A percentile compares a stretch with the other conserved stretches of the same genome.
These are phyloP conservation scores for Kurtzmaniella quercitrusa DNA, from an alignment of 1,139 yeast species.

Conservation along the genomic window DNA sequence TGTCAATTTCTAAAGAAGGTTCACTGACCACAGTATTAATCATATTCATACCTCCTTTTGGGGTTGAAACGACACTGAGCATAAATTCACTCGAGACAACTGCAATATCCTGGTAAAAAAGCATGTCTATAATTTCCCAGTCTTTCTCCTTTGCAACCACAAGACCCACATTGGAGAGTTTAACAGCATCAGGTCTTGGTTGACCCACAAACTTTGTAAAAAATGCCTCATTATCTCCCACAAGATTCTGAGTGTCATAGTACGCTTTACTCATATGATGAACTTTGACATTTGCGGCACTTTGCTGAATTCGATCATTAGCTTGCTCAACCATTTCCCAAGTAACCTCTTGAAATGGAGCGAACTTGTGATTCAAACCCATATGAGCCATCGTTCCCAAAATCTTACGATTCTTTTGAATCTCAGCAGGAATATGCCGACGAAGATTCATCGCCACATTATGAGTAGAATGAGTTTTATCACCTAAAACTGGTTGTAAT, in stretches of 20 bases:
- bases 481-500: slow-evolving; percentile 27
- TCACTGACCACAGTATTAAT: slow-evolving; percentile 21
- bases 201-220: slow-evolving; percentile 23
- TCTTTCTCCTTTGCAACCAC: slow-evolving; percentile 9
- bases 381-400: slow-evolving; percentile 33
- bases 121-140: slow-evolving; percentile 28
- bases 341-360: slow-evolving; percentile 28
- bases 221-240: slow-evolving; percentile 17
- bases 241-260: slow-evolving; percentile 15
- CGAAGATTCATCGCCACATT: slow-evolving; percentile 35
- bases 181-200: slow-evolving; percentile 31
- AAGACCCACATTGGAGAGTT: slow-evolving; percentile 39
- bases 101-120: slow-evolving; percentile 38
- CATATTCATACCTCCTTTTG: slow-evolving; percentile 32
- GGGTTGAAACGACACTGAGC: slow-evolving; percentile 30
- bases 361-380: slow-evolving; percentile 27
- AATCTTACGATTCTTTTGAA: slow-evolving; percentile 21
- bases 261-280: slow-evolving; percentile 22
- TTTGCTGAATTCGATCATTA: slow-evolving; percentile 17
- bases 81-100: slow-evolving; percentile 35
- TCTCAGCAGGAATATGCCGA: slow-evolving; percentile 19
- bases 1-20: slow-evolving; percentile 19
- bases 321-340: slow-evolving; percentile 32
- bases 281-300: slow-evolving; percentile 20
- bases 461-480: slow-evolving; percentile 20